Percentiles rank a stretch among this genome's conserved stretches.
Evolutionary conservation across 768 basidiomycete genomes (phyloP).

Genomic region (Psilocybe cyanescens): DNA sequence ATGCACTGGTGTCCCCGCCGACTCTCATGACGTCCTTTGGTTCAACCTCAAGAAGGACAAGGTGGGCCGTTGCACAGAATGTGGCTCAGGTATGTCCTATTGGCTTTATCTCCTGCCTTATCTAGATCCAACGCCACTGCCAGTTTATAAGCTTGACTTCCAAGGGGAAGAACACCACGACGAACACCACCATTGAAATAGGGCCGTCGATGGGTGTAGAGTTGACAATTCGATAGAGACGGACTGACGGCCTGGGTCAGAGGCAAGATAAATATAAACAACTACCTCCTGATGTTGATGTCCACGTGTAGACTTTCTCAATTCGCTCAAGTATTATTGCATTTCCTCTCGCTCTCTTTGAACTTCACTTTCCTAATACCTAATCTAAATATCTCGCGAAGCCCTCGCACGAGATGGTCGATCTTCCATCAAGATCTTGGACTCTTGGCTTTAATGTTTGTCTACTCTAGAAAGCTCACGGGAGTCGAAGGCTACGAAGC

Average conservation of each 20-base stretch:
- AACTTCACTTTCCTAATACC: background rate
- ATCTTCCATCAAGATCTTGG: conserved; percentile 2
- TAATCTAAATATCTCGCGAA: background rate
- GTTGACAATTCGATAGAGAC: conserved; percentile 13
- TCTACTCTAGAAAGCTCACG: conserved; percentile 8
- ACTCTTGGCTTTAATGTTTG: no score
- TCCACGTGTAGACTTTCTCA: conserved; percentile 19
- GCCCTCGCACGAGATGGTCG: background rate
- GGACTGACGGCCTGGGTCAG: conserved; percentile 14
- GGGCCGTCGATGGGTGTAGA: conserved; percentile 2
- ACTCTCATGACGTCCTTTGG: conserved; percentile 95
- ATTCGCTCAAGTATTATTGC: conserved; percentile 3
- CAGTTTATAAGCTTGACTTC: conserved; percentile 79
- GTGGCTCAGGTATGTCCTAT: conserved; percentile 78
- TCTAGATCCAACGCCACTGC: background rate
- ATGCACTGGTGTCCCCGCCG: conserved; percentile 93
- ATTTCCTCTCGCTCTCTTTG: conserved; percentile 4
- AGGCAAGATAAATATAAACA: conserved; percentile 25
- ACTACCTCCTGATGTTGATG: conserved; percentile 6
- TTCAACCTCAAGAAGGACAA: conserved; percentile 68
- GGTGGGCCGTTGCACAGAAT: conserved; percentile 86
- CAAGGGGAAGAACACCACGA: conserved; percentile 59
- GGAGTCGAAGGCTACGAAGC: background rate
- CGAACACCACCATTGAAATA: conserved; percentile 47
- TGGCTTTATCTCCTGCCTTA: background rate